phyloP scores from a whole-genome alignment of 1,284 basidiomycete genomes.

The Cryptococcus maquisensis region DNA sequence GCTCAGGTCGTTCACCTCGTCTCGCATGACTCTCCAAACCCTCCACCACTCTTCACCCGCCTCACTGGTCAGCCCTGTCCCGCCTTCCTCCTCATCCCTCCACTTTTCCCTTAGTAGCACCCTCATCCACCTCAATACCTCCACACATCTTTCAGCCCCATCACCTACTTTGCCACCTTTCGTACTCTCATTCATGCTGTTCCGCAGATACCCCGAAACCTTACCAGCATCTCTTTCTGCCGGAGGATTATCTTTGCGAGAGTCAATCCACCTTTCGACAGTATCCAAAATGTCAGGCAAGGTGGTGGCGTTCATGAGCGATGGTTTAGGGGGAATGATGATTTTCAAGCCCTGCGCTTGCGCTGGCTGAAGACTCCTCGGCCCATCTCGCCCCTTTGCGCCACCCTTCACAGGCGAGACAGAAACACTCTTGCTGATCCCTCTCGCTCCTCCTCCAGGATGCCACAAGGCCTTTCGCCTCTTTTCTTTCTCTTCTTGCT shows the following conservation, averaged over 20 bases:
- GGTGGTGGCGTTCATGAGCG: slow-evolving; percentile 50
- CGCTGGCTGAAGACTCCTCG: background rate
- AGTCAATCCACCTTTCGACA: slow-evolving; percentile 67
- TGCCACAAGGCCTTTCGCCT: slow-evolving; percentile 48
- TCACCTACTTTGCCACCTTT: slow-evolving; percentile 21
- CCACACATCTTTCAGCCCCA: slow-evolving; percentile 63
- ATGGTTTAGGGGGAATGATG: slow-evolving; percentile 32
- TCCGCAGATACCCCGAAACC: slow-evolving; percentile 65
- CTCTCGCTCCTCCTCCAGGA: slow-evolving; percentile 15
- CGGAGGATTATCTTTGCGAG: slow-evolving; percentile 54
- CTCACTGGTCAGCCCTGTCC: slow-evolving; percentile 17
- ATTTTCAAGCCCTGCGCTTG: background rate
- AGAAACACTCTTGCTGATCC: background rate
- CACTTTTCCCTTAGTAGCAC: slow-evolving; percentile 30
- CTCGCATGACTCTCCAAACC: slow-evolving; percentile 62
- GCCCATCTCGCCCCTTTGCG: slow-evolving; percentile 2
- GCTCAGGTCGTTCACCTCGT: slow-evolving; percentile 58
- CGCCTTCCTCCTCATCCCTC: slow-evolving; percentile 9
- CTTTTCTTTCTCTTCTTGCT: slow-evolving; percentile 46
- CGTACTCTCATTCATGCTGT: slow-evolving; percentile 61
- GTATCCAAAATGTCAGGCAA: slow-evolving; percentile 60
- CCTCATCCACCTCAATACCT: slow-evolving; percentile 71
- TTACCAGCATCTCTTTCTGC: slow-evolving; percentile 65
- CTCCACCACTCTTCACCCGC: slow-evolving; percentile 62
- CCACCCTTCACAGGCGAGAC: slow-evolving; percentile 16